Base-by-base conservation (phyloP, 2,329 filamentous ascomycete species). In the Pestalotiopsis sp. region DNA sequence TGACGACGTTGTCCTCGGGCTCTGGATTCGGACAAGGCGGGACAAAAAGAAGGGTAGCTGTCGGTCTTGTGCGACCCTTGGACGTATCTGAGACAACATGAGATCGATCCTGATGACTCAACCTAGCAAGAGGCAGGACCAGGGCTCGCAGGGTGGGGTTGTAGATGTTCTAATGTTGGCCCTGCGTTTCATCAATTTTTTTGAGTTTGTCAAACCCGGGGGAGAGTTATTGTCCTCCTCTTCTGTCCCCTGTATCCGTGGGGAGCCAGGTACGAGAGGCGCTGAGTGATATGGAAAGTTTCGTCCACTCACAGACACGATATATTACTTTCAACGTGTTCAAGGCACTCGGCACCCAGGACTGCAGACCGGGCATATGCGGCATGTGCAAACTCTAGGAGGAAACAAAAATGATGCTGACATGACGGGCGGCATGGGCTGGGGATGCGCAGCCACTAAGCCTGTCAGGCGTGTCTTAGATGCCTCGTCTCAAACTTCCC, bases 401-500 rank as follows among this genome's bases (percentile, higher is more conserved):
- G 31, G 9, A 36, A 36, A 36, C 31, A 36, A 7, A 23, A 38
- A 27, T 36, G 25, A 38, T 61, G 25, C 31, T 61, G 58, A 31
- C 58, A 31, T 38, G 58, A 31, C 58, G 25, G 58, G 58, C 17
- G 31, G 25, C 31, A 38, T 61, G 31, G 31, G 58, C 11, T 61
- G 31, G n/a, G 17, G 14, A 52, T 52, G 45, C 23, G 57, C 57
- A 59, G 13, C 14, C 14, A 23, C 27, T 36, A 27, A 23, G n/a
- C 38, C 38, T 63, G 25, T 36, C n/a, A 38, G 25, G 25, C n/a
- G 36, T 66, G 64, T 66, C 64, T 66, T 49, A 66, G 61, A 27
- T 25, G n/a, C 64, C 27, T 61, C 66, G 66, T 63, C 66, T 67
- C 59, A 39, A 67, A 23, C 66, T 67, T 62, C 66, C 65, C 41